Percentiles rank a stretch among this genome's conserved stretches.
phyloP scores from a whole-genome alignment of 768 basidiomycete genomes.

The Gymnopilus dilepis region DNA sequence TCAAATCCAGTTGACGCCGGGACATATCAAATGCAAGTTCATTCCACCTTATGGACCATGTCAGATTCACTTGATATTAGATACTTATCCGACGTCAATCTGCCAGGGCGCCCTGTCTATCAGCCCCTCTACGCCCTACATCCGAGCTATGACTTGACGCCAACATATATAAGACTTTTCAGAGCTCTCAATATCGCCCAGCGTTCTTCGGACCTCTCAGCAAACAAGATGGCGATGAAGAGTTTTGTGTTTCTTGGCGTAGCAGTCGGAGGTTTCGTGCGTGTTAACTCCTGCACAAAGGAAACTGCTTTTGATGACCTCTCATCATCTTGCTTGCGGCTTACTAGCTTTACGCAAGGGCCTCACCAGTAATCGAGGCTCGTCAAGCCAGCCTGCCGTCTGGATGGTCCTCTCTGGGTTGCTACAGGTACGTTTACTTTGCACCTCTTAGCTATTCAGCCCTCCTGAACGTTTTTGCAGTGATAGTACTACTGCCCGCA shows the following conservation, averaged over 20 bases:
- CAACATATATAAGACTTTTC: too few relatives aligned
- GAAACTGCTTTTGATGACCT: too few relatives aligned
- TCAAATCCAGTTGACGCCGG: background rate
- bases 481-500: constrained; percentile 58
- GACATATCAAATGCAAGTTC: too few relatives aligned
- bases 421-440: constrained; percentile 5
- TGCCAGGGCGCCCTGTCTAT: background rate
- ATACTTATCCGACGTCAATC: background rate
- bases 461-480: constrained; percentile 33
- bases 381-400: constrained; percentile 10
- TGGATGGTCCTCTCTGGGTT: constrained; percentile 14
- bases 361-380: background rate
- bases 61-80: background rate
- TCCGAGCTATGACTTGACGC: too few relatives aligned
- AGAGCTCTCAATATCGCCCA: too few relatives aligned
- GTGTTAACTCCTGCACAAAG: background rate
- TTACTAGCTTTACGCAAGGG: background rate
- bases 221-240: background rate
- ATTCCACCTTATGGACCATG: background rate
- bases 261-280: background rate
- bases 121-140: background rate
- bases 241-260: background rate
- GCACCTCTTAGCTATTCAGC: background rate
- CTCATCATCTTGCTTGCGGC: too few relatives aligned
- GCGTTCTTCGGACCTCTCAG: too few relatives aligned